These are phyloP conservation scores for Aspergillus japonicus DNA, from an alignment of 2,329 filamentous ascomycete species.

Conservation along the genomic window DNA sequence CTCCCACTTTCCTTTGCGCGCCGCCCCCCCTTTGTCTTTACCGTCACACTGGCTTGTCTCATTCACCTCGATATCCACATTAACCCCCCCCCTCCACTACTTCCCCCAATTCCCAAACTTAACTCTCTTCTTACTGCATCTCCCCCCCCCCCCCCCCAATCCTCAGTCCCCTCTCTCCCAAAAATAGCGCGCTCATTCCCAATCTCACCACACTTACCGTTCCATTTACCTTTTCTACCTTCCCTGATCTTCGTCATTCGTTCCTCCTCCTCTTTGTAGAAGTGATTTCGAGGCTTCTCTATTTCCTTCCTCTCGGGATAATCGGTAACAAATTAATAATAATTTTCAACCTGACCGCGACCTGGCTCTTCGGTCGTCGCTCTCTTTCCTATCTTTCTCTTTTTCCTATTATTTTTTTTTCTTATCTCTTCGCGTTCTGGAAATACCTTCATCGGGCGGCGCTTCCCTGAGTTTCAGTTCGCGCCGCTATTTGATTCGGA, in stretches of 20 bases:
- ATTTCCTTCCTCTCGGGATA: conserved; percentile 5
- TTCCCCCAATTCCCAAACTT: not conserved
- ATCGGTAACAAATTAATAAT: not conserved
- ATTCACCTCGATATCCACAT: not conserved
- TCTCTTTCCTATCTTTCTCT: not conserved
- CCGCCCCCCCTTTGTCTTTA: conserved; percentile 1
- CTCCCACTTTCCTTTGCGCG: no score
- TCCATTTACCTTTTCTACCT: not conserved
- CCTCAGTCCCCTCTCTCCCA: conserved; percentile 10
- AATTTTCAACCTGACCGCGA: not conserved
- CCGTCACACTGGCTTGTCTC: conserved; percentile 1
- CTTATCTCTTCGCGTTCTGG: conserved; percentile 14
- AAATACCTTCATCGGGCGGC: conserved; percentile 9
- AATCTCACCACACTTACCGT: conserved; percentile 5
- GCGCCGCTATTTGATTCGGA: conserved; percentile 12
- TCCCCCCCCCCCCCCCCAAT: not conserved
- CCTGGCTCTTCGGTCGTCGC: not conserved
- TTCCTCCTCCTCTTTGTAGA: not conserved
- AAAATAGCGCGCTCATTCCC: conserved; percentile 10
- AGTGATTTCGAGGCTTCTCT: not conserved
- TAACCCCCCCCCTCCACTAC: not conserved
- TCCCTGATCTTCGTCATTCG: conserved; percentile 6
- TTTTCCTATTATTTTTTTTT: conserved; percentile 5
- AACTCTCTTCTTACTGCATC: not conserved
- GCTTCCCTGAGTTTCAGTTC: conserved; percentile 14